A percentile compares a stretch with the other conserved stretches of the same genome.
These are phyloP conservation scores for Didymella segeticola DNA, from an alignment of 2,329 filamentous ascomycete genomes.

Conservation along the genomic window DNA sequence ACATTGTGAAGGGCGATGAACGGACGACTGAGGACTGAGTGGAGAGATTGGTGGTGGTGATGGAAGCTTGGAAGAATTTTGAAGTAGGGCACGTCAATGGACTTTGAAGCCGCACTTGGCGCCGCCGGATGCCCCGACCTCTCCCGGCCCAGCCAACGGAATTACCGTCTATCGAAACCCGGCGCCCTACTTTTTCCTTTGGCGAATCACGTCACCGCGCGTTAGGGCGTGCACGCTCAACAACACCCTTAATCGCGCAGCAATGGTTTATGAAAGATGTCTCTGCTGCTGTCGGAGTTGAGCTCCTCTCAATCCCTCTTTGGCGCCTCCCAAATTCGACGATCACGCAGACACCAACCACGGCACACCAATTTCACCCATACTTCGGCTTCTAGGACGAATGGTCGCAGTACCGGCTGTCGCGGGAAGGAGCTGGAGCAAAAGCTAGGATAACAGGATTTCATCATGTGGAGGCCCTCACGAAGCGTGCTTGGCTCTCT, in stretches of 20 bases:
- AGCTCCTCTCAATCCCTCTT: background rate
- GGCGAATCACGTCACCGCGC: conserved; percentile 15
- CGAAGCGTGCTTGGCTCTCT: background rate
- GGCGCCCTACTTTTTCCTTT: conserved; percentile 7
- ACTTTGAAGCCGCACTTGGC: conserved; percentile 20
- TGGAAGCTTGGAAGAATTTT: conserved; percentile 6
- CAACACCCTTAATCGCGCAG: conserved; percentile 16
- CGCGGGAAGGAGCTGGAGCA: background rate
- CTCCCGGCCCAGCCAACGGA: conserved; percentile 15
- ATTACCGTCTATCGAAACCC: conserved; percentile 12
- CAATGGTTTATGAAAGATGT: background rate
- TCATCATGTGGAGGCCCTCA: background rate
- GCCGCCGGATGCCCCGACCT: conserved; percentile 7
- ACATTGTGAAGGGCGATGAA: conserved; percentile 29
- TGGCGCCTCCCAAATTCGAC: background rate
- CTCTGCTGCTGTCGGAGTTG: background rate
- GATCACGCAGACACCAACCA: conserved; percentile 11
- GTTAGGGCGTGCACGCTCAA: conserved; percentile 18
- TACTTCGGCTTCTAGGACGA: background rate
- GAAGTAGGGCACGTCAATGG: too few species aligned
- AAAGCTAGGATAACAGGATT: background rate
- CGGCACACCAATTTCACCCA: background rate
- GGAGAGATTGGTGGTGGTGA: conserved; percentile 35
- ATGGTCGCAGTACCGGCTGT: background rate
- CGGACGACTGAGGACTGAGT: conserved; percentile 29